These are phyloP conservation scores for Lactarius sanguifluus DNA, from an alignment of 768 basidiomycete genomes.

Conservation along the genomic window DNA sequence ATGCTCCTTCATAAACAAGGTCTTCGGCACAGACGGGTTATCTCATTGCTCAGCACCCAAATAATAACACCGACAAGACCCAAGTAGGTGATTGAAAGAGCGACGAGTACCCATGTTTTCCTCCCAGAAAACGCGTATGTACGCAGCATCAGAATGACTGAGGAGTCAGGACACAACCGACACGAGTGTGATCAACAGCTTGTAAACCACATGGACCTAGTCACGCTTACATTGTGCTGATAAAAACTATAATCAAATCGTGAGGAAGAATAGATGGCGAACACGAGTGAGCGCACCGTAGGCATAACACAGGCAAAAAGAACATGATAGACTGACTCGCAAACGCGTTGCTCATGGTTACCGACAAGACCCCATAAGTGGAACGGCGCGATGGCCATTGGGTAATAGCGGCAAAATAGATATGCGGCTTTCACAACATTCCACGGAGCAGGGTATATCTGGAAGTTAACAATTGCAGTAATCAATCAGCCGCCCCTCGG, in stretches of 20 bases:
- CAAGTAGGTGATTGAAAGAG: constrained; percentile 9
- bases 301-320: constrained; percentile 22
- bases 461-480: background rate
- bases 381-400: constrained; percentile 22
- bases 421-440: constrained; percentile 22
- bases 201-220: background rate
- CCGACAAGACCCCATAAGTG: constrained; percentile 17
- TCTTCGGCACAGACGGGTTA: constrained; percentile 4
- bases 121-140: constrained; percentile 27
- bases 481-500: background rate
- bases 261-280: background rate
- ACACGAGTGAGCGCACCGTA: constrained; percentile 8
- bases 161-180: background rate
- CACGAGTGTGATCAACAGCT: constrained; percentile 3
- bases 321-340: constrained; percentile 8
- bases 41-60: constrained; percentile 15
- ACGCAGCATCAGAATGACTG: constrained; percentile 28
- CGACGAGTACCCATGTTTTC: constrained; percentile 2
- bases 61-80: constrained; percentile 10
- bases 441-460: constrained; percentile 25
- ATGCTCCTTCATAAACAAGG: background rate
- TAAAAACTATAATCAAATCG: background rate
- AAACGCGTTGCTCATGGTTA: constrained; percentile 9
- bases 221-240: constrained; percentile 22
- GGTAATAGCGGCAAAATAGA: constrained; percentile 26